These are phyloP conservation scores for Fraxinus anomala DNA, from an alignment of 257 asterid species.

Conservation along the genomic window DNA sequence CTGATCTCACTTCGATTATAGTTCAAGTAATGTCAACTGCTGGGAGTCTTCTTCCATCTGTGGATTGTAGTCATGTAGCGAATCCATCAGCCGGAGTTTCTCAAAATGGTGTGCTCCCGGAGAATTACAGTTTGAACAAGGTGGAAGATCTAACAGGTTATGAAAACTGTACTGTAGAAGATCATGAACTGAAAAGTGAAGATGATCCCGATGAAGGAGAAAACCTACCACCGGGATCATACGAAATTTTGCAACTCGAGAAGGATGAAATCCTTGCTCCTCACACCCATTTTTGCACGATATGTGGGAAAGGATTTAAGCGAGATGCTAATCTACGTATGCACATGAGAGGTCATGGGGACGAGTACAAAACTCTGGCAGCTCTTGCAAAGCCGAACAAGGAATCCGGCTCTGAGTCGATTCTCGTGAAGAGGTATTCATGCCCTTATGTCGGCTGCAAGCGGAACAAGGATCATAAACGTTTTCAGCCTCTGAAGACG, in stretches of 20 bases:
- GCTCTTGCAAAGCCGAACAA: constrained; percentile 90
- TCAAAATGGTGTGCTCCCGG: constrained; percentile 31
- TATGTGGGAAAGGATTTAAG: constrained; percentile 92
- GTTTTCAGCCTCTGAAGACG: constrained; percentile 85
- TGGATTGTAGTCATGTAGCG: constrained; percentile 39
- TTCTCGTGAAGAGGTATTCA: constrained; percentile 78
- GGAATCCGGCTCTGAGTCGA: constrained; percentile 63
- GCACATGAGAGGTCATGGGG: constrained; percentile 99
- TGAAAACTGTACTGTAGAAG: constrained; percentile 51
- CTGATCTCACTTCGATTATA: constrained; percentile 87
- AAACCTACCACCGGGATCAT: constrained; percentile 83
- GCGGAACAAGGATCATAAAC: constrained; percentile 83
- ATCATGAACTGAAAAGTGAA: constrained; percentile 80
- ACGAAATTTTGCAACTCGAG: constrained; percentile 87
- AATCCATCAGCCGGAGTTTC: constrained; percentile 35
- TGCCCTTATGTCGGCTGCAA: constrained; percentile 90
- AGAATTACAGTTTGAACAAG: constrained; percentile 37
- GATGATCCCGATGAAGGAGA: constrained; percentile 96
- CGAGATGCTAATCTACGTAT: constrained; percentile 89
- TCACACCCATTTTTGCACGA: constrained; percentile 90
- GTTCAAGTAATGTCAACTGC: constrained; percentile 93
- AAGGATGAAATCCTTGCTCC: constrained; percentile 96
- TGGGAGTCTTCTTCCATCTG: constrained; percentile 87
- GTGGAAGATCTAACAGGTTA: constrained; percentile 44
- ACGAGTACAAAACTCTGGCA: constrained; percentile 89